Evolutionary conservation across 306 rosid genomes (phyloP).

Genomic region (Adenanthera pavonina): DNA sequence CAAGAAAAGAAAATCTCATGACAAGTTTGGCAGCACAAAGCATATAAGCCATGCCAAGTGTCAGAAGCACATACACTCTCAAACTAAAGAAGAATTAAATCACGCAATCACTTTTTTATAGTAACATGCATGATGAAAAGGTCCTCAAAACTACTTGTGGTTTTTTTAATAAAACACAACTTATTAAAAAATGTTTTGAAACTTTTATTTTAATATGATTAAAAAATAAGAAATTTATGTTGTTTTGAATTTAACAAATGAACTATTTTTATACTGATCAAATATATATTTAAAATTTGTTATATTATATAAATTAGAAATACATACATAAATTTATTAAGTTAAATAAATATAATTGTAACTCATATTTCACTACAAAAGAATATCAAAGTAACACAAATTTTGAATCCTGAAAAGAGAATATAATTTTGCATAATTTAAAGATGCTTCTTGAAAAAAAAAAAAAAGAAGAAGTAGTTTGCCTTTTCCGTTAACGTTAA

Average conservation of each 20-base stretch:
- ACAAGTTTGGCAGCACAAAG: background rate
- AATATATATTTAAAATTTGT: too few species aligned
- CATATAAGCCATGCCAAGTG: background rate
- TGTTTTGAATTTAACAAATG: background rate
- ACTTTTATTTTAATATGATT: background rate
- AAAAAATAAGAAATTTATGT: background rate
- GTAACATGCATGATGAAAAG: background rate
- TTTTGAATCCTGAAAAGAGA: background rate
- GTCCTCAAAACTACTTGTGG: background rate
- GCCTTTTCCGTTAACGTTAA: background rate
- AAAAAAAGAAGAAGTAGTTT: background rate
- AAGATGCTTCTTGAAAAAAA: background rate
- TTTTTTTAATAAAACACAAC: background rate
- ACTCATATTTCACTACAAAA: background rate
- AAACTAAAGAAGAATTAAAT: background rate
- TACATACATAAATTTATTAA: too few species aligned
- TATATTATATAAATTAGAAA: too few species aligned
- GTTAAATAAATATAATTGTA: background rate
- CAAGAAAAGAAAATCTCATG: slow-evolving; percentile 10
- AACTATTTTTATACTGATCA: too few species aligned
- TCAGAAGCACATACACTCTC: background rate
- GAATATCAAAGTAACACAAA: background rate
- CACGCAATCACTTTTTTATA: background rate
- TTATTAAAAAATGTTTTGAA: background rate
- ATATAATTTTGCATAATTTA: background rate